Conservation (phyloP, 225 moss, liverwort and hornwort genomes). For the Ulota crispa region DNA sequence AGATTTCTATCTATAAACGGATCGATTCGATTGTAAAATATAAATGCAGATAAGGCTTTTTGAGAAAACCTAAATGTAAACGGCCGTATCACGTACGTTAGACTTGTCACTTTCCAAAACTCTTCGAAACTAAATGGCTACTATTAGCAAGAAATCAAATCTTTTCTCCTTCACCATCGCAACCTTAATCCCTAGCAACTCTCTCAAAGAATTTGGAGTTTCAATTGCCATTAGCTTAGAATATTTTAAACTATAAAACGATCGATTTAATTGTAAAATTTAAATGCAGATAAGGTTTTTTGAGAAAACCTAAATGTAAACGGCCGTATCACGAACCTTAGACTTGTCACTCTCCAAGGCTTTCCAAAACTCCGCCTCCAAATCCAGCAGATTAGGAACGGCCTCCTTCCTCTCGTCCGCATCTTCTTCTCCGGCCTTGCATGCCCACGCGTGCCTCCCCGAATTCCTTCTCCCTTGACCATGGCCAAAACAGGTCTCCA, state of each 20-base stretch:
- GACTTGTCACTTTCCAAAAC: slow-evolving; percentile 55
- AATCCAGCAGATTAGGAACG: slow-evolving; percentile 36
- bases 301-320: not conserved
- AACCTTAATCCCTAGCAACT: not conserved
- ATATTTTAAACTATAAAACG: not conserved
- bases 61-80: not conserved
- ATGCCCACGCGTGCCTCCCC: slow-evolving; percentile 19
- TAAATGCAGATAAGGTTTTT: not conserved
- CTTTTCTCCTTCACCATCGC: not conserved
- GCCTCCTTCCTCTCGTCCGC: not conserved
- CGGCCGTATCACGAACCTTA: slow-evolving; percentile 23
- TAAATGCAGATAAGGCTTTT: not conserved
- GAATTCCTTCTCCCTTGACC: slow-evolving; percentile 8
- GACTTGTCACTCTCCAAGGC: slow-evolving; percentile 57
- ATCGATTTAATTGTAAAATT: not conserved
- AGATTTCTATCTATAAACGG: not conserved
- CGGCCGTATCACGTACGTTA: slow-evolving; percentile 19
- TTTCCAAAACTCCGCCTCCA: slow-evolving; percentile 46
- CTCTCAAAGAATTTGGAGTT: not conserved
- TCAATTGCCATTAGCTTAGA: not conserved
- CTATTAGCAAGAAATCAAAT: too few relatives aligned
- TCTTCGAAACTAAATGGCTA: slow-evolving; percentile 26
- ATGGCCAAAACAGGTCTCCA: slow-evolving; percentile 11
- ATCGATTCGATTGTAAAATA: not conserved
- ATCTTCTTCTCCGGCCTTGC: slow-evolving; percentile 36